A percentile compares a stretch with the other conserved stretches of the same genome.
Evolutionary conservation across 2,329 filamentous ascomycete species (phyloP).

Genomic region (Aspergillus clavatus): DNA sequence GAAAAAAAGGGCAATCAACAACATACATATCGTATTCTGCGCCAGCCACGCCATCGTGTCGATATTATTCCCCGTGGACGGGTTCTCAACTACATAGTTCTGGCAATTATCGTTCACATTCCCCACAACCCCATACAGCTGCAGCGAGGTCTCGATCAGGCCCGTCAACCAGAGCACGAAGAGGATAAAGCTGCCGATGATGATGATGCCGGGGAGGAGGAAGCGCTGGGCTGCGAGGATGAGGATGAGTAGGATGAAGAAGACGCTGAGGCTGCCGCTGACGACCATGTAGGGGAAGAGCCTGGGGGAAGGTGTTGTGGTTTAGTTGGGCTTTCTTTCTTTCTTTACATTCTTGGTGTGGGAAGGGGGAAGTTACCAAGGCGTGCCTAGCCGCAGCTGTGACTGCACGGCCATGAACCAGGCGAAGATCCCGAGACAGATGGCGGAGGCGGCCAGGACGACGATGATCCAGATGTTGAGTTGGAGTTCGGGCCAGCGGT

Average conservation of each 20-base stretch:
- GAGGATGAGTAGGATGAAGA: slow-evolving; percentile 57
- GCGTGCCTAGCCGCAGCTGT: slow-evolving; percentile 51
- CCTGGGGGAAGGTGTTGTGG: slow-evolving; percentile 44
- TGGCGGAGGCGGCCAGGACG: slow-evolving; percentile 54
- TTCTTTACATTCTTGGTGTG: no score
- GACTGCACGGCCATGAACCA: slow-evolving; percentile 57
- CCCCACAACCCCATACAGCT: slow-evolving; percentile 53
- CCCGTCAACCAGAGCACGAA: slow-evolving; percentile 59
- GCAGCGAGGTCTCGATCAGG: slow-evolving; percentile 59
- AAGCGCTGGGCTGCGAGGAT: slow-evolving; percentile 52
- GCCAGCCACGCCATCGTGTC: slow-evolving; percentile 59
- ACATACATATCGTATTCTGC: slow-evolving; percentile 58
- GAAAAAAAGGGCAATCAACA: background rate
- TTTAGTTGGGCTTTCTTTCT: no score
- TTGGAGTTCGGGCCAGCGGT: slow-evolving; percentile 62
- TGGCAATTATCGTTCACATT: slow-evolving; percentile 58
- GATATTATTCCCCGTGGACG: slow-evolving; percentile 45
- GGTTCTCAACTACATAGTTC: slow-evolving; percentile 49
- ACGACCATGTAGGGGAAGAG: slow-evolving; percentile 62
- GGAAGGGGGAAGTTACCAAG: slow-evolving; percentile 47
- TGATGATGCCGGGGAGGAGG: slow-evolving; percentile 55
- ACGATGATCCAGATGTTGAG: slow-evolving; percentile 62
- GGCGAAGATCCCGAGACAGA: slow-evolving; percentile 56
- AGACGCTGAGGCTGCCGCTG: slow-evolving; percentile 51
- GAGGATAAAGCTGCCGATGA: slow-evolving; percentile 57